Conservation (phyloP, 2,329 filamentous ascomycete genomes). For the Phyllachora maydis region DNA sequence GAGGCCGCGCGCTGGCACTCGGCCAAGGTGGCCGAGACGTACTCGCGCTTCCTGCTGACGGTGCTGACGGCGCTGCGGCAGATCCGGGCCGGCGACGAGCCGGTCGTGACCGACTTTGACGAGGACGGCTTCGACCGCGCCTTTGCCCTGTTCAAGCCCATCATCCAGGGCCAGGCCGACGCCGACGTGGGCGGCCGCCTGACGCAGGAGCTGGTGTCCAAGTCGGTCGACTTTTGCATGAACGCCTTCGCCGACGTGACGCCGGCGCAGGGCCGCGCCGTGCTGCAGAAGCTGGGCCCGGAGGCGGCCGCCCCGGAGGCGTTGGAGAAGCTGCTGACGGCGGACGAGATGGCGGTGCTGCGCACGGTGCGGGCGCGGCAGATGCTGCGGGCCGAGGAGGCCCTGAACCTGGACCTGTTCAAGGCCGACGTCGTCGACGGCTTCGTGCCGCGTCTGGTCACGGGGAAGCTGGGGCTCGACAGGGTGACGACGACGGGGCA, state of each 20-base stretch:
- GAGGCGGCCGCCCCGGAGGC: not conserved
- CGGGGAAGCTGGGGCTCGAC: conserved; percentile 8
- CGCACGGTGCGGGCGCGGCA: conserved; percentile 10
- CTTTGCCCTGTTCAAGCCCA: conserved; percentile 17
- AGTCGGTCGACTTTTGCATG: conserved; percentile 13
- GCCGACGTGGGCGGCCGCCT: conserved; percentile 8
- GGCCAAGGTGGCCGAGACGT: conserved; percentile 20
- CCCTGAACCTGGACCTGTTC: conserved; percentile 13
- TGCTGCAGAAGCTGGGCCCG: conserved; percentile 3
- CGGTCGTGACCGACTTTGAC: conserved; percentile 17
- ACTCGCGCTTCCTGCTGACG: conserved; percentile 23
- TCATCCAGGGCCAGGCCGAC: conserved; percentile 16
- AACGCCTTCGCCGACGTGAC: conserved; percentile 9
- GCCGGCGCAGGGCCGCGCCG: conserved; percentile 1
- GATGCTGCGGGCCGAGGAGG: conserved; percentile 11
- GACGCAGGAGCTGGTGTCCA: conserved; percentile 8
- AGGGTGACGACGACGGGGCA: no score
- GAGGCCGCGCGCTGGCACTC: conserved; percentile 20
- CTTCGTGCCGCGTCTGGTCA: conserved; percentile 6
- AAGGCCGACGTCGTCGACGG: conserved; percentile 9
- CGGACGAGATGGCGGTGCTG: conserved; percentile 8
- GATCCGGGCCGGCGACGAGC: conserved; percentile 15
- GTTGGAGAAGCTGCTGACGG: conserved; percentile 5
- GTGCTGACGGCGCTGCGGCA: conserved; percentile 17
- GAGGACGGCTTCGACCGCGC: conserved; percentile 20